These are phyloP conservation scores for Cokeromyces recurvatus DNA, from an alignment of 371 early-diverging fungal species.

Conservation along the genomic window DNA sequence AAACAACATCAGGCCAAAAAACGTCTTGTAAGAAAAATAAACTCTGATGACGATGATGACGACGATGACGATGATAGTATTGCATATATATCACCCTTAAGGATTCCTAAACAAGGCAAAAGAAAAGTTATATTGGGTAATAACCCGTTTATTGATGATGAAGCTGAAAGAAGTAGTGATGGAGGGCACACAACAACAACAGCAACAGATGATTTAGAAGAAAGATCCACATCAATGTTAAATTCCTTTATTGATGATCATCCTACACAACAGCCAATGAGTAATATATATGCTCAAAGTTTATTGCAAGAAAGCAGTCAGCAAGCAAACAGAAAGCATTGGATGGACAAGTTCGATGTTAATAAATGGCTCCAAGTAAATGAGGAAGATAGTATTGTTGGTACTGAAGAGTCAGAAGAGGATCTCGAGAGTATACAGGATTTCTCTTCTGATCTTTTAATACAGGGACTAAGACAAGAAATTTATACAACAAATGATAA, in stretches of 20 bases:
- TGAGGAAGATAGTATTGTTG: background rate
- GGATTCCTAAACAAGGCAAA: no score
- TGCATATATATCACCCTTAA: no score
- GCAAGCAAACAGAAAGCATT: conserved; percentile 4
- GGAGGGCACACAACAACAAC: conserved; percentile 11
- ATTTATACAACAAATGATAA: background rate
- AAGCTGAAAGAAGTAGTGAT: conserved; percentile 18
- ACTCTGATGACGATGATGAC: no score
- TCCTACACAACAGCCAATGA: background rate
- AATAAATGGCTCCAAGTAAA: conserved; percentile 13
- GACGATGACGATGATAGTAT: no score
- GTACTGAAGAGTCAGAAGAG: background rate
- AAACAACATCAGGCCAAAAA: no score
- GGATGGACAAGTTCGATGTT: conserved; percentile 13
- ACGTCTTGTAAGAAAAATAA: no score
- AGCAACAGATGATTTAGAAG: conserved; percentile 8
- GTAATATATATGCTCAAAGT: background rate
- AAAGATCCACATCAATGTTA: conserved; percentile 1
- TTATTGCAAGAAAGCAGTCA: background rate
- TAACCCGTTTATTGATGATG: conserved; percentile 24
- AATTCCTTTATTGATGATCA: conserved; percentile 23
- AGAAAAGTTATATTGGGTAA: no score
- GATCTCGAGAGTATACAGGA: conserved; percentile 1
- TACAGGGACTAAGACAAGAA: no score
- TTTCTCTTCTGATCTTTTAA: conserved; percentile 6